Evolutionary conservation across 139 green algal species (phyloP), one percentile per base, ranked within the genome.

Genomic region (Tetradesmus obliquus): DNA sequence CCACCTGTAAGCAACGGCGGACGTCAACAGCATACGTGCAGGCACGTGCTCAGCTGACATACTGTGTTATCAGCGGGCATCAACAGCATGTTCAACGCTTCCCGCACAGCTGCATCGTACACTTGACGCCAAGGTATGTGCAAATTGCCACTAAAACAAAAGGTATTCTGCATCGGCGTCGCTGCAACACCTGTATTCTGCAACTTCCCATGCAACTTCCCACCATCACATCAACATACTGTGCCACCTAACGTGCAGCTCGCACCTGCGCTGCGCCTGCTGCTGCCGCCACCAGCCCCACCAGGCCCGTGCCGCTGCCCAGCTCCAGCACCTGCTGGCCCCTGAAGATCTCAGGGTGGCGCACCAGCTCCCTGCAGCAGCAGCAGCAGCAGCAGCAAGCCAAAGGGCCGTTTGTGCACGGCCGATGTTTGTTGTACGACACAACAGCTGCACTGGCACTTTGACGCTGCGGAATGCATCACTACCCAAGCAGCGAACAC

Each of bases 281-380:
- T 84, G 95, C 94, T 58, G 96, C 96, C 6, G 97, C 97, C 53
- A 97, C 84, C 81, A 99, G 95, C 53, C 97, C 97, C 55, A 94
- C 96, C 32, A 97, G 84, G 57, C 97, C 97, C 83, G 95, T 97
- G 3, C 97, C 97, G 32, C 85, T 92, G 12, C 97, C 97, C 74
- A 99, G 93, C 92, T 99, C 97, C 83, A 99, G 91, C 79, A 99
- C 96, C 2, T n/a, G 20, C 22, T 87, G 82, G 45, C 94, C 95
- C 3, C 8, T 5, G 60, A 97, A 92, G 20, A 97, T 87, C 5
- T 76, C 85, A 51, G 93, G 94, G 20, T 97, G 86, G 53, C 87
- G 83, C 22, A 91, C 90, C 84, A 97, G 90, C 93, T 95, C 92
- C 82, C 94, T 94, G 87, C 94, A 95, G 9, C 24, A 60, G 24